A percentile compares a stretch with the other conserved stretches of the same genome.
Conservation (phyloP, 1,139 yeast species). For the Geotrichum reessii region DNA sequence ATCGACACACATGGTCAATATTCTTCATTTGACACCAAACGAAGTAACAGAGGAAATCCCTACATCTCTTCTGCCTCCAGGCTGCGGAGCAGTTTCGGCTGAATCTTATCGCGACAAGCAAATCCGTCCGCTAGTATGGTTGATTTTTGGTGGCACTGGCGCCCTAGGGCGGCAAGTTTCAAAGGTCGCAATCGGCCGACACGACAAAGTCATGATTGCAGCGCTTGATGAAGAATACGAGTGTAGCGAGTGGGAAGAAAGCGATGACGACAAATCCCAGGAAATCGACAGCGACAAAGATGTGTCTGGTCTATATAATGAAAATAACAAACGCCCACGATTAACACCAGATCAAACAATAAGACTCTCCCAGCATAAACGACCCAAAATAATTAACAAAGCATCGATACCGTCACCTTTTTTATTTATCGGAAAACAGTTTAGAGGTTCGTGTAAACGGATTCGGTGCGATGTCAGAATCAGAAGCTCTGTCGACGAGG, state of each 20-base stretch:
- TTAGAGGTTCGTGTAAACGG: conserved; percentile 14
- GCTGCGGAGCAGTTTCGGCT: conserved; percentile 17
- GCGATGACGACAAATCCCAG: not conserved
- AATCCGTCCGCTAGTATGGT: conserved; percentile 18
- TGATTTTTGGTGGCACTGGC: conserved; percentile 20
- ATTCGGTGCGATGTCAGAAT: conserved; percentile 19
- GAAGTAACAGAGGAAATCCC: conserved; percentile 7
- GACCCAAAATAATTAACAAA: not conserved
- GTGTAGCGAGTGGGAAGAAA: not conserved
- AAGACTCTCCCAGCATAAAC: not conserved
- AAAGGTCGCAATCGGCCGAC: conserved; percentile 13
- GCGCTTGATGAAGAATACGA: conserved; percentile 18
- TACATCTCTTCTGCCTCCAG: conserved; percentile 15
- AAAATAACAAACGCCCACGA: not conserved
- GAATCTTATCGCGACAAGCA: conserved; percentile 13
- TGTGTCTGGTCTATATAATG: not conserved
- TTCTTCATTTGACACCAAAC: conserved; percentile 14
- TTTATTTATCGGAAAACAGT: conserved; percentile 12
- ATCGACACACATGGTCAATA: conserved; percentile 3
- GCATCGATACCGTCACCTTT: conserved; percentile 10
- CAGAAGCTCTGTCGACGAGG: conserved; percentile 16
- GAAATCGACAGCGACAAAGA: not conserved
- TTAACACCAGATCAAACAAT: not conserved
- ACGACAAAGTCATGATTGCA: conserved; percentile 19
- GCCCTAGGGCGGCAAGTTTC: conserved; percentile 19